Base-by-base conservation (phyloP, 768 basidiomycete genomes). In the Podaxis sp. region DNA sequence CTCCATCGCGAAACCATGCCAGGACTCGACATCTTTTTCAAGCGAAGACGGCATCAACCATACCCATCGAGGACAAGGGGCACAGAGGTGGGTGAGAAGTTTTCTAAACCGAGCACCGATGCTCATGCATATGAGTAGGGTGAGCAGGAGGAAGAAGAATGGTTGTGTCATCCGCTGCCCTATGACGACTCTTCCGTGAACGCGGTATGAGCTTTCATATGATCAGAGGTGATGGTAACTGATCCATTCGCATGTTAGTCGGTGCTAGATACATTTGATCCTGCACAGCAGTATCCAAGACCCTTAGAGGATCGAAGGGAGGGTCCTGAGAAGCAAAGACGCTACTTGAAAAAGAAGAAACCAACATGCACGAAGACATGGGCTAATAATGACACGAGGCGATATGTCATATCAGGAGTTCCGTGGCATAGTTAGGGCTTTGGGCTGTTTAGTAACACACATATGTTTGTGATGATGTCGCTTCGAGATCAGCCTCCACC, bases 61-160 rank as follows among this genome's bases (percentile, higher is more conserved):
- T 62, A 62, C 44, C 48, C 53, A 11, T 36, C 46, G 5, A 55
- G 48, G 41, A 7, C 4, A 36, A 38, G 11, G 33, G 60, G 24
- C 4, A 22, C 41, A 24, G 60, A 62, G 24, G 60, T 62, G 60
- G 55, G 60, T 36, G 20, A 24, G 33, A 36, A 13, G 26, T 46
- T 8, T 46, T 22, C 24, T 11, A 38, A 37, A 38, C 4, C 15
- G 30, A 36, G 44, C 20, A 17, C 5, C 26, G 0, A 7, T 40
- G 7, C 37, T 59, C 22, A 52, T 24, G 11, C 52, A 17, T 28
- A 50, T 50, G 26, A 50, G 22, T 24, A 15, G 30, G 24, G 52
- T 30, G 24, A 44, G 26, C 28, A 46, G 60, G 54, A 62, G 24
- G 60, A 62, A 48, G 60, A 62, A n/a, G 53, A 49, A 41, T 37